Evolutionary conservation across 2,329 filamentous ascomycete genomes (phyloP).

Genomic region (Ophiosphaerella herpotricha): DNA sequence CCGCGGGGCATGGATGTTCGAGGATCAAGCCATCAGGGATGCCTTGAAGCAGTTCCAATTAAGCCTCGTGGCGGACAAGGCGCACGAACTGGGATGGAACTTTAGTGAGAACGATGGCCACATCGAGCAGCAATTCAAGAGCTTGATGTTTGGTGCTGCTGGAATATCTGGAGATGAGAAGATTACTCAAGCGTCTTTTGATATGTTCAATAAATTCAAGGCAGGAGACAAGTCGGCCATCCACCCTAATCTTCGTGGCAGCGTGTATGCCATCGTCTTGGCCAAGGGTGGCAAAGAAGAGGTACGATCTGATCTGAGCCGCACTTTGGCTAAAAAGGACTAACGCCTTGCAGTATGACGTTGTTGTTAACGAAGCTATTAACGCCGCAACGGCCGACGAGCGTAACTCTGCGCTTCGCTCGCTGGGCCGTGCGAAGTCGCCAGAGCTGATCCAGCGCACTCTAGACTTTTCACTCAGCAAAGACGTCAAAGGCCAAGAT

Average conservation of each 20-base stretch:
- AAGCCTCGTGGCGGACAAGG: slow-evolving; percentile 75
- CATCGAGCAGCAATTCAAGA: slow-evolving; percentile 93
- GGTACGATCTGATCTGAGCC: slow-evolving; percentile 49
- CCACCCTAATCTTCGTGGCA: slow-evolving; percentile 87
- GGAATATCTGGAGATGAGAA: slow-evolving; percentile 79
- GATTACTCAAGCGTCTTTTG: slow-evolving; percentile 78
- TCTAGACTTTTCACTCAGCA: slow-evolving; percentile 72
- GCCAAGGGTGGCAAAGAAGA: slow-evolving; percentile 85
- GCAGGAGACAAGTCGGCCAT: slow-evolving; percentile 79
- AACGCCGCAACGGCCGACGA: slow-evolving; percentile 79
- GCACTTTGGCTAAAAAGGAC: slow-evolving; percentile 5
- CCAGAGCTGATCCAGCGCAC: slow-evolving; percentile 82
- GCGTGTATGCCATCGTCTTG: slow-evolving; percentile 83
- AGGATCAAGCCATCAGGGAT: slow-evolving; percentile 73
- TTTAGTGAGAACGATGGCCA: slow-evolving; percentile 86
- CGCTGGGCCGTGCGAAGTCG: slow-evolving; percentile 76
- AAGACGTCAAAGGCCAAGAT: slow-evolving; percentile 91
- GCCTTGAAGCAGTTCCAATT: slow-evolving; percentile 83
- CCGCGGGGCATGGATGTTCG: slow-evolving; percentile 85
- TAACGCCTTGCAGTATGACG: slow-evolving; percentile 65
- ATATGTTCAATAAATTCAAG: slow-evolving; percentile 87
- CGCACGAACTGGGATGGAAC: slow-evolving; percentile 85
- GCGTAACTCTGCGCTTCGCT: slow-evolving; percentile 87
- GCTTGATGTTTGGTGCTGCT: slow-evolving; percentile 82
- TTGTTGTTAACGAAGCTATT: slow-evolving; percentile 75